Base-by-base conservation (phyloP, 1,284 basidiomycete species). In the Ceratobasidium sp. region DNA sequence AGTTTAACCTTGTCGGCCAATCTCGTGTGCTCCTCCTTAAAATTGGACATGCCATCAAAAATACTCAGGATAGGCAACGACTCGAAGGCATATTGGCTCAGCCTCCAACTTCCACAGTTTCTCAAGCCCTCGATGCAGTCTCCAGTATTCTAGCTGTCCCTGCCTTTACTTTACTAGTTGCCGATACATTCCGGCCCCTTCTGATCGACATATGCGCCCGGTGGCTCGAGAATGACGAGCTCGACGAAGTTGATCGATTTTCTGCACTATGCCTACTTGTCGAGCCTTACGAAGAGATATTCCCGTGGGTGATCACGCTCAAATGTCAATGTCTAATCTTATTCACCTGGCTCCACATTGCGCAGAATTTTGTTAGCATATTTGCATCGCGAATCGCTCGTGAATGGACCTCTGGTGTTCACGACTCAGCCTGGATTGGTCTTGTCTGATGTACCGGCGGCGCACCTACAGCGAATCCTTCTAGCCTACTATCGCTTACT, bases 401-500 rank as follows among this genome's bases (percentile, higher is more conserved):
- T 81, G 71, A 81, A 85, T n/a, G 92, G 93, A 0, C 90, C 89
- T 0, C 80, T 94, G 7, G 79, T 82, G 5, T 86, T 86, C 77
- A 78, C 48, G 89, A 6, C 50, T 54, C n/a, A 73, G 19, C 56
- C 45, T 54, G 33, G 31, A 11, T 65, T 82, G 15, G 79, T 83
- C 15, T 74, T 83, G 4, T 74, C 80, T 14, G 76, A 80, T 3
- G 75, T 88, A 59, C 85, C 89, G 45, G 75, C 81, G 1, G 79
- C 80, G 14, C 84, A 86, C 19, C 82, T 94, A 4, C 93, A 96
- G 48, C 84, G 85, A 31, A 82, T 93, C 0, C 87, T 97, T 17
- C 86, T 97, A 53, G 88, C 92, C 0, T 94, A 95, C 80, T 93
- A 93, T 79, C 91, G 95, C 48, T 87, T 97, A 51, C 85, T 96